These are phyloP conservation scores for Exophiala sp. DNA, from an alignment of 2,329 filamentous ascomycete genomes.

Conservation along the genomic window DNA sequence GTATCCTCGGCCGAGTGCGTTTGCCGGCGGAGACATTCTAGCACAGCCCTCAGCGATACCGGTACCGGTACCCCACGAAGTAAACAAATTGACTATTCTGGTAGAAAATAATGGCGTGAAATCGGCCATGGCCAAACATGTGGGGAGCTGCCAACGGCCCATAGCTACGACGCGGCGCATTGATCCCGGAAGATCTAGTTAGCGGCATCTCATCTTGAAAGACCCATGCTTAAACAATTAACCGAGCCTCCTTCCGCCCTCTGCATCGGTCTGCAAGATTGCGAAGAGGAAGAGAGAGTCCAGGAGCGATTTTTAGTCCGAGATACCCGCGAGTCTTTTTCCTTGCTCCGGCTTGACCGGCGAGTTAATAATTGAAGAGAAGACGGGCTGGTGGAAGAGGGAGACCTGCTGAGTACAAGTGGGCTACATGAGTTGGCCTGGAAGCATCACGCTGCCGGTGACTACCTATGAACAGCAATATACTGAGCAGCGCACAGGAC, in stretches of 20 bases:
- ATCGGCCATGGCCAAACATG: slow-evolving; percentile 11
- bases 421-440: too few species aligned
- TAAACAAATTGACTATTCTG: slow-evolving; percentile 26
- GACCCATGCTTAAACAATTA: slow-evolving; percentile 1
- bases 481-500: too few species aligned
- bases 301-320: not conserved
- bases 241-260: not conserved
- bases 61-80: slow-evolving; percentile 1
- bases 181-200: not conserved
- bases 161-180: not conserved
- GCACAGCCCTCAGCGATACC: not conserved
- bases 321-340: not conserved
- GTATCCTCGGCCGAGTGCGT: not conserved
- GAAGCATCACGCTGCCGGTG: too few species aligned
- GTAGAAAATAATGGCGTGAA: slow-evolving; percentile 21
- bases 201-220: not conserved
- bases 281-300: not conserved
- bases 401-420: too few species aligned
- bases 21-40: slow-evolving; percentile 3
- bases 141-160: slow-evolving; percentile 5
- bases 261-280: not conserved
- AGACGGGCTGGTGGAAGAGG: too few species aligned
- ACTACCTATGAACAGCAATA: too few species aligned
- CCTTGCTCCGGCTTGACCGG: too few species aligned
- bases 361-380: too few species aligned